A percentile compares a stretch with the other conserved stretches of the same genome.
phyloP scores from a whole-genome alignment of 768 basidiomycete genomes.

The Lactarius hengduanensis region DNA sequence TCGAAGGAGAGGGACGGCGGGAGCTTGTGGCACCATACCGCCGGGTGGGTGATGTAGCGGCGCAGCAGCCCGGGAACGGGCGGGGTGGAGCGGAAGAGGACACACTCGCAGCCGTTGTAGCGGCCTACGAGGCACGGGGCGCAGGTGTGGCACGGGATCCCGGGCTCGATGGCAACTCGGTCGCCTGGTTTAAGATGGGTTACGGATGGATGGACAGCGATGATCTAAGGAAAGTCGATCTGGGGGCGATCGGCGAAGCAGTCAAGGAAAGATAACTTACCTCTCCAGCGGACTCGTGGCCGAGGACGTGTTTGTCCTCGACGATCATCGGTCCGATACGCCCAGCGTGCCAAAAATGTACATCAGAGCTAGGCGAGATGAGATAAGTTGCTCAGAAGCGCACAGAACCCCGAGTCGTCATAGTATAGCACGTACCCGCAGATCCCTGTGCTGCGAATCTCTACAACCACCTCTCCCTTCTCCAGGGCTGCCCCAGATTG shows the following conservation, averaged over 20 bases:
- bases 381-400: background rate
- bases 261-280: constrained; percentile 35
- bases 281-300: constrained; percentile 70
- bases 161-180: constrained; percentile 66
- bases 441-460: constrained; percentile 67
- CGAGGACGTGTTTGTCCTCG: constrained; percentile 50
- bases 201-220: constrained; percentile 19
- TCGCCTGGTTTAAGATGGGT: constrained; percentile 44
- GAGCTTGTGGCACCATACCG: constrained; percentile 52
- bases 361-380: constrained; percentile 51
- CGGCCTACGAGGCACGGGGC: constrained; percentile 60
- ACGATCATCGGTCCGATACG: constrained; percentile 69
- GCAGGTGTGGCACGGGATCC: constrained; percentile 66
- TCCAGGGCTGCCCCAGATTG: constrained; percentile 13
- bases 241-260: background rate
- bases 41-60: constrained; percentile 28
- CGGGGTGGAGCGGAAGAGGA: constrained; percentile 70
- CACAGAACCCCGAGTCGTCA: too few relatives aligned
- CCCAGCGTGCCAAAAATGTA: constrained; percentile 74
- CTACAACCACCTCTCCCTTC: constrained; percentile 60
- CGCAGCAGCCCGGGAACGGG: constrained; percentile 43
- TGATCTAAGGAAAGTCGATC: background rate
- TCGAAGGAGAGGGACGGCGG: constrained; percentile 63
- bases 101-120: constrained; percentile 56
- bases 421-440: constrained; percentile 50